Evolutionary conservation across 352 stramenopile species (phyloP), one percentile per base, ranked within the genome.

Genomic region (Phytophthora ramorum): DNA sequence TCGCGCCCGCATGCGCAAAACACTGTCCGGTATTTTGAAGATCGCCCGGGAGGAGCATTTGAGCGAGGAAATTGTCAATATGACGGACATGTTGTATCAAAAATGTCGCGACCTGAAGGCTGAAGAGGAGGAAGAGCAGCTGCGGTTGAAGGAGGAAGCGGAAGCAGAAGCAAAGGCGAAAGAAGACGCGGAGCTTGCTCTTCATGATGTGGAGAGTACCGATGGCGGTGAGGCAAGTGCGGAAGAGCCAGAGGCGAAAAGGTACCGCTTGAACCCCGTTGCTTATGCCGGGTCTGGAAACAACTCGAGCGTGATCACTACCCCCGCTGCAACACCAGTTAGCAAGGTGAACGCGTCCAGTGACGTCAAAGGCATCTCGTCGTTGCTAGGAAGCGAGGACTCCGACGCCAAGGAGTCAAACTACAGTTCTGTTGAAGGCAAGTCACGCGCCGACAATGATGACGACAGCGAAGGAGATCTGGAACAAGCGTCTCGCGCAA

Each of bases 41-140:
- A 90, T 91, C 19, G 72, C 77, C 4, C 79, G 69, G 12, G 80
- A 89, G 46, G 83, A 90, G 63, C 73, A 88, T 45, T 57, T 91
- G 38, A 84, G 69, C 49, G 52, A 74, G 2, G 78, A 90, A 19
- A 83, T 91, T 35, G 56, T 90, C 37, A 66, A 66, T 17, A 80
- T 79, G 61, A 85, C 76, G 0, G 79, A 87, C 12, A 69, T 86
- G 40, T 37, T 91, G 43, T 79, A 78, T 32, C 72, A 78, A 22
- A 89, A 83, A 40, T 91, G 80, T 32, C 76, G 83, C 14, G 71
- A 77, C 12, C 41, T 81, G 20, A 84, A 87, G 37, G 63, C 70
- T 14, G 76, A 85, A 34, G 67, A 81, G n/a, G 78, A 86, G 2
- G 83, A 84, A 44, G 66, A 79, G 40, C 64, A 72, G 26, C 41